Percentiles rank a stretch among this genome's conserved stretches.
Conservation (phyloP, 1,284 basidiomycete species). For the Athelia sp. region DNA sequence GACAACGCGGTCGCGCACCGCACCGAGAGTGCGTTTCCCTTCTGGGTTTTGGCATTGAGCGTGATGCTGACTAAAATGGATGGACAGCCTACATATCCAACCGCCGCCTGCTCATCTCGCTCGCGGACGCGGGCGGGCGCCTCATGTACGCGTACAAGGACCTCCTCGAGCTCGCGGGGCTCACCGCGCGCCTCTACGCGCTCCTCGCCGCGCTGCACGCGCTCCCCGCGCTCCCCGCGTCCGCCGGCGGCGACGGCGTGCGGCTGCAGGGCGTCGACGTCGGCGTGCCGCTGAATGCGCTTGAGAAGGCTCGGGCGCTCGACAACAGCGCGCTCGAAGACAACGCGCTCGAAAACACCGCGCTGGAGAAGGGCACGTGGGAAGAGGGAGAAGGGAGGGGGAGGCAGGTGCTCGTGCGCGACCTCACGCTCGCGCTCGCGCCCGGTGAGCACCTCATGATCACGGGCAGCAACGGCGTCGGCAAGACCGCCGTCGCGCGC, state of each 20-base stretch:
- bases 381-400: constrained; percentile 20
- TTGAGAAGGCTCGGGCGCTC: too few relatives aligned
- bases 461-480: constrained; percentile 90
- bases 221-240: constrained; percentile 45
- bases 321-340: too few relatives aligned
- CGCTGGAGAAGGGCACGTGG: too few relatives aligned
- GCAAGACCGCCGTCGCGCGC: constrained; percentile 90
- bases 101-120: constrained; percentile 84
- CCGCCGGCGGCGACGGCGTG: constrained; percentile 38
- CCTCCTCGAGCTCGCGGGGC: constrained; percentile 88
- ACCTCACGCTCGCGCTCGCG: constrained; percentile 67
- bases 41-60: background rate
- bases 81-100: constrained; percentile 93
- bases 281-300: too few relatives aligned
- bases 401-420: constrained; percentile 64
- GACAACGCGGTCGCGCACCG: constrained; percentile 44
- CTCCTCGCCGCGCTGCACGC: constrained; percentile 84
- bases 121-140: constrained; percentile 92
- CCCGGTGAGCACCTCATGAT: constrained; percentile 91
- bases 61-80: constrained; percentile 5
- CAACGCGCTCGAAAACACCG: too few relatives aligned
- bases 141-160: constrained; percentile 93
- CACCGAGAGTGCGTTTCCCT: constrained; percentile 52
- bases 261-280: constrained; percentile 72
- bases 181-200: constrained; percentile 87